A percentile compares a stretch with the other conserved stretches of the same genome.
phyloP scores from a whole-genome alignment of 2,329 filamentous ascomycete genomes.

The Curvularia eragrostidis region DNA sequence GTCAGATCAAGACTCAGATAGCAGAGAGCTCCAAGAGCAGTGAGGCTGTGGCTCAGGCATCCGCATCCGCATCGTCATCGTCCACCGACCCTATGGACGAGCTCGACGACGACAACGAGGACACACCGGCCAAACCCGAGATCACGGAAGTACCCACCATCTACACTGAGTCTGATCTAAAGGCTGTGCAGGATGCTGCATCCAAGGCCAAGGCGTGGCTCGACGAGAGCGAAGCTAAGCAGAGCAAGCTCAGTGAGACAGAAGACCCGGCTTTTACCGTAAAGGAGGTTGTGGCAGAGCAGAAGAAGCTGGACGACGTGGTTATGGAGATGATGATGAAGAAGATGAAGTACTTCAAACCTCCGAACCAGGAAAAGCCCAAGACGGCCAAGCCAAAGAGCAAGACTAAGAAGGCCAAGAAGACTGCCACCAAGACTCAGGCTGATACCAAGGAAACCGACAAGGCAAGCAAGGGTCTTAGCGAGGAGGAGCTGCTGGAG shows the following conservation, averaged over 20 bases:
- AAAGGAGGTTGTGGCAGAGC: conserved; percentile 70
- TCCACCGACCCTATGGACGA: conserved; percentile 65
- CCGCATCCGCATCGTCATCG: conserved; percentile 56
- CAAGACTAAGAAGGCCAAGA: conserved; percentile 34
- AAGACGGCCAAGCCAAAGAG: conserved; percentile 41
- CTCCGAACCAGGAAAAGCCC: conserved; percentile 47
- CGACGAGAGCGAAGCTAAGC: conserved; percentile 67
- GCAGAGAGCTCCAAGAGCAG: conserved; percentile 55
- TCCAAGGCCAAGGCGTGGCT: conserved; percentile 75
- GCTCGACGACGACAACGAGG: conserved; percentile 86
- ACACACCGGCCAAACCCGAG: conserved; percentile 44
- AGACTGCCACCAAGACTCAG: conserved; percentile 32
- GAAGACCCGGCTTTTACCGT: conserved; percentile 78
- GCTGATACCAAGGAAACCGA: conserved; percentile 33
- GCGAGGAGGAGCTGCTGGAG: conserved; percentile 40
- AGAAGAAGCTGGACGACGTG: conserved; percentile 73
- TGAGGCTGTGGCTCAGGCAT: conserved; percentile 43
- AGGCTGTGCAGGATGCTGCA: conserved; percentile 67
- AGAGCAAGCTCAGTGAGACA: conserved; percentile 56
- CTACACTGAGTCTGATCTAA: conserved; percentile 76
- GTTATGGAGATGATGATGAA: conserved; percentile 72
- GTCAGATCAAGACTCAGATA: conserved; percentile 74
- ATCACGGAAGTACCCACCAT: conserved; percentile 54
- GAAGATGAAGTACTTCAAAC: conserved; percentile 57
- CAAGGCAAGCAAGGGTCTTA: conserved; percentile 35